Evolutionary conservation across 192 early-diverging fungal genomes (phyloP).

Genomic region (Kickxella alabastrina): DNA sequence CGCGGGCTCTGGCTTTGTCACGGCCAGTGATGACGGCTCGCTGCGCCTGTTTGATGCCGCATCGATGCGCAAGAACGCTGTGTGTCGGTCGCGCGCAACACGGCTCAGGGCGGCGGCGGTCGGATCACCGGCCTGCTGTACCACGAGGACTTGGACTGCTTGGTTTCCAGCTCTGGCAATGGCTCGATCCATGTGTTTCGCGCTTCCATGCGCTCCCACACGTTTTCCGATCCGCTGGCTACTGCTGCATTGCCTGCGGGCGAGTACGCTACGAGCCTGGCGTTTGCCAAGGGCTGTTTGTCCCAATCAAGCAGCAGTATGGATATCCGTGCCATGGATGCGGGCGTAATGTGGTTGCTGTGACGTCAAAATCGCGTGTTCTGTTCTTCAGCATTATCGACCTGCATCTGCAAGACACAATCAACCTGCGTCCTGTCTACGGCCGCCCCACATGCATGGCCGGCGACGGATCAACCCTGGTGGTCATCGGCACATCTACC

Average conservation of each 20-base stretch:
- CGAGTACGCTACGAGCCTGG: conserved; percentile 25
- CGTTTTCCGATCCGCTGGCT: conserved; percentile 15
- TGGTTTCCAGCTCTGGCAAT: conserved; percentile 76
- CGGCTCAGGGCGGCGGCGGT: conserved; percentile 53
- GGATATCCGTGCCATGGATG: background rate
- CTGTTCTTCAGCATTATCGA: conserved; percentile 20
- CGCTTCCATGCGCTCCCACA: conserved; percentile 14
- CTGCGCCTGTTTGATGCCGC: conserved; percentile 81
- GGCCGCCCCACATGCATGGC: conserved; percentile 26
- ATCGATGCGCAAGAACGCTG: conserved; percentile 78
- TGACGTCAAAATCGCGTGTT: conserved; percentile 42
- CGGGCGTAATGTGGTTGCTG: conserved; percentile 23
- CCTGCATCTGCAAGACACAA: conserved; percentile 13
- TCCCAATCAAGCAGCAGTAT: no score
- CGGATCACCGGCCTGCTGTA: conserved; percentile 73
- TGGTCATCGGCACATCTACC: conserved; percentile 33
- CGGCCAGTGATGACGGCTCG: conserved; percentile 79
- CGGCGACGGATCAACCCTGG: conserved; percentile 12
- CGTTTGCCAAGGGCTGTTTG: conserved; percentile 15
- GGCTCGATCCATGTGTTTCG: conserved; percentile 77
- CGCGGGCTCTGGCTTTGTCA: conserved; percentile 72
- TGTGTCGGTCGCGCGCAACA: conserved; percentile 70
- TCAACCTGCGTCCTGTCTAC: conserved; percentile 11
- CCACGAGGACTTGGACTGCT: conserved; percentile 71
- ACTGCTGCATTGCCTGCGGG: conserved; percentile 2